Evolutionary conservation across 139 green algal species (phyloP).

Genomic region (Micractinium conductrix): DNA sequence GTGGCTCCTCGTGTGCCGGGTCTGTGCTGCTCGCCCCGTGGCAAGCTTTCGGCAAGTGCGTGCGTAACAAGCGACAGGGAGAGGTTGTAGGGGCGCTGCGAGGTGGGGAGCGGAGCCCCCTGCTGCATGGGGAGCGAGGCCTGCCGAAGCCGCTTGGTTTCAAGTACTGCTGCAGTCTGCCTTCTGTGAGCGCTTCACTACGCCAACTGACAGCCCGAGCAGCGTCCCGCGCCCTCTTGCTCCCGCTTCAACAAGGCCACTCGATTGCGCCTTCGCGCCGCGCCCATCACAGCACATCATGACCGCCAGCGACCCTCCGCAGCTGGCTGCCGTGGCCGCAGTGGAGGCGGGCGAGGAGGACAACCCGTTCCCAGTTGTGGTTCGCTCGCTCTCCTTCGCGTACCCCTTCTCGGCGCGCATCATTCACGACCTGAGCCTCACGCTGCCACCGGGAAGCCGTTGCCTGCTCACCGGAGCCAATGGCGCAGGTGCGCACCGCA

Average conservation of each 20-base stretch:
- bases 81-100: too few species aligned
- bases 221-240: not conserved
- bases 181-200: not conserved
- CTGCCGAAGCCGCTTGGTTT: too few species aligned
- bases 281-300: not conserved
- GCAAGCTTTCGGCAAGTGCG: too few species aligned
- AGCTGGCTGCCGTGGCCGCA: not conserved
- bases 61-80: too few species aligned
- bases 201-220: not conserved
- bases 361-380: conserved; percentile 39
- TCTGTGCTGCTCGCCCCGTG: too few species aligned
- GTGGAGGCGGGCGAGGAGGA: not conserved
- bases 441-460: conserved; percentile 76
- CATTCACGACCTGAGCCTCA: conserved; percentile 57
- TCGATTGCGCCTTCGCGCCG: not conserved
- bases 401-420: conserved; percentile 30
- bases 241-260: not conserved
- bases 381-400: conserved; percentile 42
- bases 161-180: not conserved
- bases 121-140: too few species aligned
- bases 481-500: conserved; percentile 71
- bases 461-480: conserved; percentile 95
- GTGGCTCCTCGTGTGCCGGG: too few species aligned
- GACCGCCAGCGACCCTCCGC: not conserved
- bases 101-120: too few species aligned